phyloP scores from a whole-genome alignment of 176 grass and related monocot genomes.

The Bromus sterilis region DNA sequence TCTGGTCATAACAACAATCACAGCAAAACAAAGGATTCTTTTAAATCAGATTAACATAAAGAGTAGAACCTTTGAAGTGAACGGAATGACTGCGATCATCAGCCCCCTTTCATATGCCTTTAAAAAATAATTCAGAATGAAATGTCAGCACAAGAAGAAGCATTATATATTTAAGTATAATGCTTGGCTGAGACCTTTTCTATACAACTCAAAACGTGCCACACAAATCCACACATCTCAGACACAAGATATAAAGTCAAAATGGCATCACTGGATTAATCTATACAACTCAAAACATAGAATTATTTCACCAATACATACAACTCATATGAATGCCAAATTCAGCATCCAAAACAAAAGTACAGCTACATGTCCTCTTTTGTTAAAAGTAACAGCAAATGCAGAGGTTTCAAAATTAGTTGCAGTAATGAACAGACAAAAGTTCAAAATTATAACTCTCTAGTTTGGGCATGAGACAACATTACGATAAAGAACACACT shows the following conservation, averaged over 20 bases:
- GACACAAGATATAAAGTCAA: neutral
- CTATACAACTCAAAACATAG: neutral
- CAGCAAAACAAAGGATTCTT: neutral
- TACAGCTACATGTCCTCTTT: neutral
- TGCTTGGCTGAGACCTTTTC: neutral
- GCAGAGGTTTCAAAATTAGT: neutral
- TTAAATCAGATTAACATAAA: constrained; percentile 12
- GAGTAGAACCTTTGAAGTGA: constrained; percentile 83
- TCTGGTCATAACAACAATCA: constrained; percentile 14
- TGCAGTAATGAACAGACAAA: constrained; percentile 12
- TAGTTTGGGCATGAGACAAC: neutral
- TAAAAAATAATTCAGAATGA: constrained; percentile 17
- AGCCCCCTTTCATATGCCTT: constrained; percentile 95
- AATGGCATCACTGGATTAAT: neutral
- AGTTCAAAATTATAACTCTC: neutral
- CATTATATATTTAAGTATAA: neutral
- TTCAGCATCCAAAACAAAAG: neutral
- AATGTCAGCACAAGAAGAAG: neutral
- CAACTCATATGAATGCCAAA: neutral
- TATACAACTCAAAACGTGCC: neutral
- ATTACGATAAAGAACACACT: constrained; percentile 18
- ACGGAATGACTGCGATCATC: constrained; percentile 97
- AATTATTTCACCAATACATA: neutral
- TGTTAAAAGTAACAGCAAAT: neutral
- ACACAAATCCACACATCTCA: neutral